Evolutionary conservation across 1,284 basidiomycete genomes (phyloP).

Genomic region (Amylostereum chailletii): DNA sequence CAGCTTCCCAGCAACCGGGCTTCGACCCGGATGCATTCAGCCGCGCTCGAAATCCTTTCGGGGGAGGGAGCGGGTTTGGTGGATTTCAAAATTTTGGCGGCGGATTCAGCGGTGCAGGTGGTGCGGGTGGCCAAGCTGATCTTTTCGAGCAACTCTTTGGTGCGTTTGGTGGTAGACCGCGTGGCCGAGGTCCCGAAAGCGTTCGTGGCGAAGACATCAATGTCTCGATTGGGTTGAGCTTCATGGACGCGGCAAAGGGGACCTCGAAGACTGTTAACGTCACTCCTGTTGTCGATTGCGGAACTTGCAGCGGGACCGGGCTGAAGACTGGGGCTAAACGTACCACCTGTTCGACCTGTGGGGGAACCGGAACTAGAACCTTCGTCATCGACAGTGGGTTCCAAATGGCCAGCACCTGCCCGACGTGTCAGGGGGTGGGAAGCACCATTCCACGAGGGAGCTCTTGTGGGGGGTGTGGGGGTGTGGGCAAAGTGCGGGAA

Average conservation of each 20-base stretch:
- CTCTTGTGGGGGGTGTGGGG: slow-evolving; percentile 78
- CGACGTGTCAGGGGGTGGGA: slow-evolving; percentile 79
- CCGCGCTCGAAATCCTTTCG: slow-evolving; percentile 29
- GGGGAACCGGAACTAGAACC: slow-evolving; percentile 82
- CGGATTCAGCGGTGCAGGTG: slow-evolving; percentile 64
- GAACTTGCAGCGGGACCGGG: slow-evolving; percentile 80
- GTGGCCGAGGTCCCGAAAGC: slow-evolving; percentile 35
- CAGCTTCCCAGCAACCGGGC: slow-evolving; percentile 89
- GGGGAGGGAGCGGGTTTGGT: slow-evolving; percentile 56
- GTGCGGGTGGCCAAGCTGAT: slow-evolving; percentile 46
- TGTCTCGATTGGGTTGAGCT: slow-evolving; percentile 68
- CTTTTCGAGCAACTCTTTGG: slow-evolving; percentile 89
- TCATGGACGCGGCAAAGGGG: slow-evolving; percentile 93
- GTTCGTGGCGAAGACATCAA: slow-evolving; percentile 83
- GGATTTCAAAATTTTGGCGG: slow-evolving; percentile 65
- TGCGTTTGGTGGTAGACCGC: slow-evolving; percentile 46
- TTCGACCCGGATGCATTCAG: slow-evolving; percentile 85
- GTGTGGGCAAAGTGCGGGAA: slow-evolving; percentile 82
- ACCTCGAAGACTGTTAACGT: slow-evolving; percentile 72
- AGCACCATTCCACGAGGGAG: slow-evolving; percentile 72
- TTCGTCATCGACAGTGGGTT: slow-evolving; percentile 94
- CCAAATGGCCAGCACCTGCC: slow-evolving; percentile 95
- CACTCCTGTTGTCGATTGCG: slow-evolving; percentile 80
- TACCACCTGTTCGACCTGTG: slow-evolving; percentile 73
- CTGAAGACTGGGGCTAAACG: slow-evolving; percentile 85